Percentiles rank a stretch among this genome's conserved stretches.
phyloP scores from a whole-genome alignment of 75 land plant species.

The Cunninghamia lanceolata region DNA sequence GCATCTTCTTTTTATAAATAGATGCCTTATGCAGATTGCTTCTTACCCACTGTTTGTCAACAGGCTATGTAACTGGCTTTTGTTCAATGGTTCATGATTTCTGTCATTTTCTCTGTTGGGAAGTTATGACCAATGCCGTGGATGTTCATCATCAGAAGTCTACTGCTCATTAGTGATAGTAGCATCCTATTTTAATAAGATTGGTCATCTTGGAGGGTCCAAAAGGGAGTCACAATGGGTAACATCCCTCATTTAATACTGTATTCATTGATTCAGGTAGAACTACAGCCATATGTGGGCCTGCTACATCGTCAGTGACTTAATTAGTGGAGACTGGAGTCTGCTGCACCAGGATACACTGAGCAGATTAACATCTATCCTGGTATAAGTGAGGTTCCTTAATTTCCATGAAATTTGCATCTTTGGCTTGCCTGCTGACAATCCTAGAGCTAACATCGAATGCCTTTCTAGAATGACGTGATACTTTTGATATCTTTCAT shows the following conservation, averaged over 20 bases:
- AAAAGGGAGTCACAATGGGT: not conserved
- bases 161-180: not conserved
- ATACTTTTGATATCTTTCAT: not conserved
- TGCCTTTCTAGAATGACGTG: not conserved
- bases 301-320: not conserved
- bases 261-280: not conserved
- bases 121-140: not conserved
- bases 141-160: not conserved
- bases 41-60: not conserved
- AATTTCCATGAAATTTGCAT: not conserved
- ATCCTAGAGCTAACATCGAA: not conserved
- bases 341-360: not conserved
- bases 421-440: not conserved
- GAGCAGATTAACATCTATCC: not conserved
- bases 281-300: not conserved
- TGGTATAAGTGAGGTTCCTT: not conserved
- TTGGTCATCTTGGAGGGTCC: not conserved
- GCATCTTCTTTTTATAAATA: not conserved
- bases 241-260: not conserved
- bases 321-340: not conserved
- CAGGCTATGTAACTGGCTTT: not conserved
- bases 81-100: not conserved
- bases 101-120: not conserved
- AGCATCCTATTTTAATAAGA: not conserved
- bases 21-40: not conserved